Evolutionary conservation across 2,329 filamentous ascomycete genomes (phyloP).

Genomic region (Mycosphaerella sp.): DNA sequence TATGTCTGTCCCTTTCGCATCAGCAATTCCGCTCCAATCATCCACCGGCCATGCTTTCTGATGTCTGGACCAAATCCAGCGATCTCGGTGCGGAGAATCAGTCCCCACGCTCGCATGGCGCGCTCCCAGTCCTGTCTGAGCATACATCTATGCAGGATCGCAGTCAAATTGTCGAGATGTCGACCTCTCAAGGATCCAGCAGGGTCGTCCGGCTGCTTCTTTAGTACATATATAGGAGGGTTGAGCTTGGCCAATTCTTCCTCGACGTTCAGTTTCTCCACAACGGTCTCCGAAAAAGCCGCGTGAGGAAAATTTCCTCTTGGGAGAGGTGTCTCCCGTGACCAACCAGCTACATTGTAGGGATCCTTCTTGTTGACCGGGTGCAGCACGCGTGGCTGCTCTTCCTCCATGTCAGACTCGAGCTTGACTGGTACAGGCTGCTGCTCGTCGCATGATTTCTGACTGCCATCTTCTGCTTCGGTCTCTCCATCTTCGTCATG

Average conservation of each 20-base stretch:
- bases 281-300: constrained; percentile 29
- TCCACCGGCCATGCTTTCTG: constrained; percentile 66
- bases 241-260: constrained; percentile 39
- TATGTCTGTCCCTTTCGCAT: constrained; percentile 47
- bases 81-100: constrained; percentile 61
- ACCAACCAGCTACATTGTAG: constrained; percentile 38
- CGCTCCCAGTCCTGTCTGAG: constrained; percentile 63
- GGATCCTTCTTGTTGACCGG: constrained; percentile 32
- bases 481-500: constrained; percentile 16
- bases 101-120: constrained; percentile 67
- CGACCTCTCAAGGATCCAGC: constrained; percentile 39
- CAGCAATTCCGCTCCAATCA: constrained; percentile 76
- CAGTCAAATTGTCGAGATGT: constrained; percentile 62
- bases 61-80: constrained; percentile 58
- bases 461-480: constrained; percentile 9
- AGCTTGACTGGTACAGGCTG: constrained; percentile 5
- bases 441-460: constrained; percentile 4
- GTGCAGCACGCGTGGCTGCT: constrained; percentile 18
- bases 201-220: constrained; percentile 17
- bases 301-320: constrained; percentile 43
- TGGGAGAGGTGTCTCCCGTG: constrained; percentile 37
- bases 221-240: constrained; percentile 37
- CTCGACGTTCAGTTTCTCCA: constrained; percentile 28
- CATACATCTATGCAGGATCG: constrained; percentile 67
- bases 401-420: constrained; percentile 3